Percentiles rank a stretch among this genome's conserved stretches.
phyloP scores from a whole-genome alignment of 2,329 filamentous ascomycete genomes.

The Fusarium hainanense region DNA sequence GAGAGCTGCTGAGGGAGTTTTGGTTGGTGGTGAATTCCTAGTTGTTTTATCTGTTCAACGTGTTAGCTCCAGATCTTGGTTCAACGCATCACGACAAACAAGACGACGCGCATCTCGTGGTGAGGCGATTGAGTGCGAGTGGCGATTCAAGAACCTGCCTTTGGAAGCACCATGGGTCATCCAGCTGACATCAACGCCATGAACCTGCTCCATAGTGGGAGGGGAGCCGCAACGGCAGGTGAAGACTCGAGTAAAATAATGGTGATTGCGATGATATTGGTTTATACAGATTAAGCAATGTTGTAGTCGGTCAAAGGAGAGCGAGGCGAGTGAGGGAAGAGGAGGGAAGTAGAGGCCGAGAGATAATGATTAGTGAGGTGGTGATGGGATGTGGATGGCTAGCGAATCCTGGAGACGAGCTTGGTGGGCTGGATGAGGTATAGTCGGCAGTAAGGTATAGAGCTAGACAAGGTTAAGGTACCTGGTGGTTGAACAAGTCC shows the following conservation, averaged over 20 bases:
- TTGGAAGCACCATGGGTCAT: conserved; percentile 83
- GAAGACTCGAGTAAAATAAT: conserved; percentile 4
- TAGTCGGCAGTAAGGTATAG: conserved; percentile 23
- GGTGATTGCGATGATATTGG: conserved; percentile 12
- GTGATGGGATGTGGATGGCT: conserved; percentile 33
- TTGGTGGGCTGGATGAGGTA: conserved; percentile 31
- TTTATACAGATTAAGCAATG: conserved; percentile 16
- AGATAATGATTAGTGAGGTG: conserved; percentile 28
- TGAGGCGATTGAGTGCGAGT: conserved; percentile 30
- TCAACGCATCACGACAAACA: not conserved
- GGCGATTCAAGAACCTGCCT: conserved; percentile 66
- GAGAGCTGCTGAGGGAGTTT: conserved; percentile 45
- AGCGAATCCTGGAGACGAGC: conserved; percentile 39
- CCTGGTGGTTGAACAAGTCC: conserved; percentile 11
- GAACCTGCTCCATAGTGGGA: conserved; percentile 78
- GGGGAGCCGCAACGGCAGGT: conserved; percentile 26
- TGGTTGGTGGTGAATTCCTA: conserved; percentile 46
- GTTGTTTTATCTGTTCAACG: conserved; percentile 46
- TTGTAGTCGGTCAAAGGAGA: conserved; percentile 8
- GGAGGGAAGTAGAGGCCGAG: conserved; percentile 25
- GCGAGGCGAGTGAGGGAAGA: conserved; percentile 16
- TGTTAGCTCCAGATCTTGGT: conserved; percentile 19
- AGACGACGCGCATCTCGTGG: conserved; percentile 27
- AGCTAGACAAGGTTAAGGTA: conserved; percentile 25
- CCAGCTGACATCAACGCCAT: conserved; percentile 90